Base-by-base conservation (phyloP, 768 basidiomycete genomes). In the Leccinellum rugosiceps region DNA sequence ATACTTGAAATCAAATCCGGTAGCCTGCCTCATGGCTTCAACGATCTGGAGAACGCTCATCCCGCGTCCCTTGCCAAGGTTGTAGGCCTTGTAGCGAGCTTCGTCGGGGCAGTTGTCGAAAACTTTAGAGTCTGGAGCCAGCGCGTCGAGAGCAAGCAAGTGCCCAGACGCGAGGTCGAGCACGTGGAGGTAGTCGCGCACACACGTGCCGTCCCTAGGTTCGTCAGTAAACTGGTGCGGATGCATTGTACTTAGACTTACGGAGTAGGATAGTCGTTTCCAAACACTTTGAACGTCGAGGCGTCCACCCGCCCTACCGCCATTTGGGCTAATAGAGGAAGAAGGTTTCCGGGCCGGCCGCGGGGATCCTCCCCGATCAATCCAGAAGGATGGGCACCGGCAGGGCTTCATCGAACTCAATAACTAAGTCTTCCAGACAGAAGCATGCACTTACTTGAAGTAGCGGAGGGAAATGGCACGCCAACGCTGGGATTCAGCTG, bases 301-400 rank as follows among this genome's bases (percentile, higher is more conserved):
- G 88, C 86, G 57, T 85, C 81, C 62, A 93, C 83, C 50, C 94
- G 86, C 30, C 96, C 97, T 55, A 94, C 77, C 6, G 97, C 95
- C 83, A 98, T 97, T 47, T 96, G 94, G 7, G 94, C 91, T 38
- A 98, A 83, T 9, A 98, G 77, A 7, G 97, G 97, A 30, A 99
- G 77, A 43, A 99, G 80, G 73, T 99, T 99, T 53, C 91, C 94
- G 7, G 97, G 97, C 54, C 92, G 86, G 35, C 97, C 97, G 48
- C 83, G 80, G n/a, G 97, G 97, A 66, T 98, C 95, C 74, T 99
- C 97, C 21, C 97, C 97, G 53, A 99, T 95, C 58, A 79, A 73
- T 43, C 97, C 97, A 21, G 94, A 97, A 2, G 94, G 92, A 73
- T 98, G 96, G 1, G 96, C 95, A n/a, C 97, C 97, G 35, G 93